Conservation (phyloP, 163 green algal species). For the Trebouxiophyceae sp. region DNA sequence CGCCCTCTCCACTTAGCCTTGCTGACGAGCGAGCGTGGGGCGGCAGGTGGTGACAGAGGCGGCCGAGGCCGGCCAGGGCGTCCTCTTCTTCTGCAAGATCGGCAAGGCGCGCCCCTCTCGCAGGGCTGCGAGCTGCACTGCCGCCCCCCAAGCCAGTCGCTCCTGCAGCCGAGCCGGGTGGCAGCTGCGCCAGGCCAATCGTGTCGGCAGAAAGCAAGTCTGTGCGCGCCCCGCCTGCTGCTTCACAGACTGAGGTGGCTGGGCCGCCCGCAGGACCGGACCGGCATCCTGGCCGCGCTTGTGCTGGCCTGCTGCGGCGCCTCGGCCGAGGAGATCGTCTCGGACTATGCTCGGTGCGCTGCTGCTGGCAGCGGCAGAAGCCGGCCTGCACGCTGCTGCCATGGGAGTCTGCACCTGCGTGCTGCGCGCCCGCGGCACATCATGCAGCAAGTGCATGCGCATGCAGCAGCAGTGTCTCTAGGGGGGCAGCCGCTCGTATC, state of each 20-base stretch:
- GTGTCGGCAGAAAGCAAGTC: background rate
- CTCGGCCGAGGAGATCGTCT: slow-evolving; percentile 45
- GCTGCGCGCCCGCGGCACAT: background rate
- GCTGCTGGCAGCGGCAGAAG: too few relatives aligned
- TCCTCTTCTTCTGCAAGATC: slow-evolving; percentile 63
- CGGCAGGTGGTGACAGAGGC: slow-evolving; percentile 27
- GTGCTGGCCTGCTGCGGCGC: slow-evolving; percentile 45
- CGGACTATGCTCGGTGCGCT: slow-evolving; percentile 47
- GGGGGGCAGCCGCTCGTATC: background rate
- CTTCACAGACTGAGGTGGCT: background rate
- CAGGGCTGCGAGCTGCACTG: background rate
- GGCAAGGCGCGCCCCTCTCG: slow-evolving; percentile 1
- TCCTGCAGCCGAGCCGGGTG: background rate
- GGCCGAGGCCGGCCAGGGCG: slow-evolving; percentile 20
- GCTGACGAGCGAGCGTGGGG: slow-evolving; percentile 1
- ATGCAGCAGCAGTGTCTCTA: too few relatives aligned
- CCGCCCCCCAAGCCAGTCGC: background rate
- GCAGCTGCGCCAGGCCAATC: background rate
- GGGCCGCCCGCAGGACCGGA: slow-evolving; percentile 42
- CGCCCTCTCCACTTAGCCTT: background rate
- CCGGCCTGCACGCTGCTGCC: too few relatives aligned
- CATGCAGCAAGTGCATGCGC: background rate
- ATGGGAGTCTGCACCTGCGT: too few relatives aligned
- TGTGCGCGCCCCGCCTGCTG: background rate
- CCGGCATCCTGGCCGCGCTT: slow-evolving; percentile 46